Evolutionary conservation across 1,284 basidiomycete genomes (phyloP).

Genomic region (Xerocomus nothofagi): DNA sequence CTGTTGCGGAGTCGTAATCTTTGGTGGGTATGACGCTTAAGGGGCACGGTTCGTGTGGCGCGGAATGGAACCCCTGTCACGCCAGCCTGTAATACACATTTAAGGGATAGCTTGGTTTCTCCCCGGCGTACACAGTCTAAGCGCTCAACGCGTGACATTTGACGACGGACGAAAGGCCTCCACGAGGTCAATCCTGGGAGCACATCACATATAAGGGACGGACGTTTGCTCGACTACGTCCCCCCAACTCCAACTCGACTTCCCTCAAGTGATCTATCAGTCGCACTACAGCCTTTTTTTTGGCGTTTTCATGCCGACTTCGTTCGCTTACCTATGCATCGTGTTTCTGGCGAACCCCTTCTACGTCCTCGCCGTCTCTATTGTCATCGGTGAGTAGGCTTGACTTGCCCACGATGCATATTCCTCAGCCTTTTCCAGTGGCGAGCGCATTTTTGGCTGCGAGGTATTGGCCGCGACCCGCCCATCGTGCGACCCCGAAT

Average conservation of each 20-base stretch:
- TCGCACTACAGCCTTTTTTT: not conserved
- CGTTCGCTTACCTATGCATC: not conserved
- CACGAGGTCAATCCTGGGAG: too few relatives aligned
- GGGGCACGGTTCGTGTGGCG: too few relatives aligned
- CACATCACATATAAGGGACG: not conserved
- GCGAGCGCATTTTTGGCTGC: not conserved
- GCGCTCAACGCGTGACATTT: too few relatives aligned
- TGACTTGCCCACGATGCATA: too few relatives aligned
- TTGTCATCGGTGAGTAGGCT: constrained; percentile 6
- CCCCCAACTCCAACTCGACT: not conserved
- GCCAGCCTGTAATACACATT: too few relatives aligned
- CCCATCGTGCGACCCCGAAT: too few relatives aligned
- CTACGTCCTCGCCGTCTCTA: not conserved
- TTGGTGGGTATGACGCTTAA: not conserved
- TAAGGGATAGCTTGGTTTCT: too few relatives aligned
- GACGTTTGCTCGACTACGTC: not conserved
- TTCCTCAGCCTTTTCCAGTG: not conserved
- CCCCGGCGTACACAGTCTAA: too few relatives aligned
- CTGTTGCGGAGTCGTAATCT: too few relatives aligned
- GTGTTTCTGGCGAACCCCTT: not conserved
- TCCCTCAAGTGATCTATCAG: not conserved
- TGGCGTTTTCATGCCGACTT: not conserved
- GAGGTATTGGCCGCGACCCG: constrained; percentile 1
- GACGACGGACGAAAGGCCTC: too few relatives aligned
- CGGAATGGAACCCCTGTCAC: too few relatives aligned